These are phyloP conservation scores for Fusarium udum DNA, from an alignment of 2,329 filamentous ascomycete species.

Conservation along the genomic window DNA sequence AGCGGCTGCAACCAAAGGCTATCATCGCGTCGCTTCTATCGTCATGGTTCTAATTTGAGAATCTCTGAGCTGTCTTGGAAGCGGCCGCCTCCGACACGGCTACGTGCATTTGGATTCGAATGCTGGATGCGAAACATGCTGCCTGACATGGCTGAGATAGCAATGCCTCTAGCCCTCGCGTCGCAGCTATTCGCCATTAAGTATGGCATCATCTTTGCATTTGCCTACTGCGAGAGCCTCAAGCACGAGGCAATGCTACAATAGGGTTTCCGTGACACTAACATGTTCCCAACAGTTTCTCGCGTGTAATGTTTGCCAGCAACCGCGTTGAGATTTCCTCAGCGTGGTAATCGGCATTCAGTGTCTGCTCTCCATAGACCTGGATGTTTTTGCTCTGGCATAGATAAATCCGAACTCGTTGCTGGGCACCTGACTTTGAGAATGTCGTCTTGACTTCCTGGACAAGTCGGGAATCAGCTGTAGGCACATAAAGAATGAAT, in stretches of 20 bases:
- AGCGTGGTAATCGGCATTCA: slow-evolving; percentile 60
- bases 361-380: slow-evolving; percentile 56
- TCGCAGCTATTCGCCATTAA: neutral
- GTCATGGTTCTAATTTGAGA: slow-evolving; percentile 12
- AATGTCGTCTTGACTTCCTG: slow-evolving; percentile 63
- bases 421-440: slow-evolving; percentile 66
- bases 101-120: neutral
- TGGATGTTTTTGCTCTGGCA: slow-evolving; percentile 67
- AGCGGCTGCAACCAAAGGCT: slow-evolving; percentile 23
- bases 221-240: neutral
- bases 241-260: neutral
- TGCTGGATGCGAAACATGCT: neutral
- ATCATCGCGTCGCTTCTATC: neutral
- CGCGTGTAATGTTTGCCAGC: slow-evolving; percentile 46
- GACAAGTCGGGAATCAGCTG: slow-evolving; percentile 68
- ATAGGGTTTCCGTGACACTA: slow-evolving; percentile 10
- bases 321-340: slow-evolving; percentile 45
- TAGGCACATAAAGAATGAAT: slow-evolving; percentile 58
- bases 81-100: slow-evolving; percentile 6
- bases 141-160: slow-evolving; percentile 1
- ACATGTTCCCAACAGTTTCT: slow-evolving; percentile 2
- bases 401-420: slow-evolving; percentile 60
- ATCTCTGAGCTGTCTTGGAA: neutral
- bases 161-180: neutral
- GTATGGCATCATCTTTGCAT: slow-evolving; percentile 13